Evolutionary conservation across 805 yeast genomes (phyloP).

Genomic region (Nakazawaea siamensis): DNA sequence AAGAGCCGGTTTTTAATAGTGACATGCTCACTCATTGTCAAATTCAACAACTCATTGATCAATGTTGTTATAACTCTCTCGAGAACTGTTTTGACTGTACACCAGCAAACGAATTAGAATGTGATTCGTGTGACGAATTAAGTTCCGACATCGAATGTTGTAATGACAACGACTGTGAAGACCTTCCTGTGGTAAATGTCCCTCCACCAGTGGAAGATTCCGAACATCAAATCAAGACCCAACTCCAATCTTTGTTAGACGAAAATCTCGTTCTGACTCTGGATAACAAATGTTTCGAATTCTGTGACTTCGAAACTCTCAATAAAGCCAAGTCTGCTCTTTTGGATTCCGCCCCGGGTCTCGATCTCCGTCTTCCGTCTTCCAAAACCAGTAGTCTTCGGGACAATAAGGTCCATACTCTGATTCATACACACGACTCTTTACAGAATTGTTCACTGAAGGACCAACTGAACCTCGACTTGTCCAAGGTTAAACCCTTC

Average conservation of each 20-base stretch:
- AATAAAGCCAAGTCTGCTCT: neutral
- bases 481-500: conserved; percentile 7
- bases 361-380: conserved; percentile 2
- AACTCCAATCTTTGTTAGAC: conserved; percentile 3
- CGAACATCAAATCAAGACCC: neutral
- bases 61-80: conserved; percentile 6
- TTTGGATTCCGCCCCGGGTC: too few relatives aligned
- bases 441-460: neutral
- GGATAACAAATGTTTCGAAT: conserved; percentile 17
- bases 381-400: neutral
- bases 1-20: too few relatives aligned
- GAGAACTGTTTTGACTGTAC: conserved; percentile 7
- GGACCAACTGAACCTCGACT: too few relatives aligned
- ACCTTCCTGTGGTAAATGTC: neutral
- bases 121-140: neutral
- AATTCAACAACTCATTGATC: conserved; percentile 10
- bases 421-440: neutral
- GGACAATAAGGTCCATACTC: neutral
- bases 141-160: conserved; percentile 4
- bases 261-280: neutral
- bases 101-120: neutral
- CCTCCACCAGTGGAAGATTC: neutral
- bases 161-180: neutral
- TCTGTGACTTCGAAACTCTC: conserved; percentile 20
- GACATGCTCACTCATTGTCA: conserved; percentile 8